These are phyloP conservation scores for Suhomyces sp. DNA, from an alignment of 805 yeast genomes.

Conservation along the genomic window DNA sequence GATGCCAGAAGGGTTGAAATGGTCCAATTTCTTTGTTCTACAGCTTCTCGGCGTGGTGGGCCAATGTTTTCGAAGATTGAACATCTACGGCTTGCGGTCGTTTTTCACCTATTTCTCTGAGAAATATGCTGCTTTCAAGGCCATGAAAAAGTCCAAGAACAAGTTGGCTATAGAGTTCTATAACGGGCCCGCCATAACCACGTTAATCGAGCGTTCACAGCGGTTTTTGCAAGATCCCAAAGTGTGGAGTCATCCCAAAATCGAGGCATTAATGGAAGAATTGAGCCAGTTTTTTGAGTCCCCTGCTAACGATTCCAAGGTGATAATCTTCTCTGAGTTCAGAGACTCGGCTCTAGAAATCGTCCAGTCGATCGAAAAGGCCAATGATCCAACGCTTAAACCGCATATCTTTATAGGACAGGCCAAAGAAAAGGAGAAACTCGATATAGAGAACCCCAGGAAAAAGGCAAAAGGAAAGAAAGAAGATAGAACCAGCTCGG, in stretches of 20 bases:
- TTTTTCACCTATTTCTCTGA: slow-evolving; percentile 67
- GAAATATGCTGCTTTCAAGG: slow-evolving; percentile 55
- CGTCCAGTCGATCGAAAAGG: slow-evolving; percentile 56
- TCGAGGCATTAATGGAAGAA: slow-evolving; percentile 57
- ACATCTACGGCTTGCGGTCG: slow-evolving; percentile 77
- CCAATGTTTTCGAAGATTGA: slow-evolving; percentile 62
- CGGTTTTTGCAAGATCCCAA: slow-evolving; percentile 32
- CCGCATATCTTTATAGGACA: slow-evolving; percentile 96
- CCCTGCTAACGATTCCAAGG: slow-evolving; percentile 53
- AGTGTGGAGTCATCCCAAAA: slow-evolving; percentile 68
- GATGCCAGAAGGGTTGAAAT: slow-evolving; percentile 66
- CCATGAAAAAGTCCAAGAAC: slow-evolving; percentile 57
- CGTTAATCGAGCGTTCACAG: slow-evolving; percentile 46
- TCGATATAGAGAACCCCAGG: slow-evolving; percentile 54
- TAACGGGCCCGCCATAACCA: slow-evolving; percentile 46
- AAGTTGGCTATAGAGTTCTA: slow-evolving; percentile 62
- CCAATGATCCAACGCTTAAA: slow-evolving; percentile 18
- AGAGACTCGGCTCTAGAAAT: slow-evolving; percentile 91
- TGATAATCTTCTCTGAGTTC: slow-evolving; percentile 82
- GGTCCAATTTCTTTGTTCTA: slow-evolving; percentile 64
- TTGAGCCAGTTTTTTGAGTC: slow-evolving; percentile 51
- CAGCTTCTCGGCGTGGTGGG: slow-evolving; percentile 70
- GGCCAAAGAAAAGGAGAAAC: slow-evolving; percentile 66
- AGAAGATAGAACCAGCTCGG: slow-evolving; percentile 60
- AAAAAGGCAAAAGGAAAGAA: slow-evolving; percentile 19